Base-by-base conservation (phyloP, 805 yeast genomes). In the Teunomyces barrocoloradensis region DNA sequence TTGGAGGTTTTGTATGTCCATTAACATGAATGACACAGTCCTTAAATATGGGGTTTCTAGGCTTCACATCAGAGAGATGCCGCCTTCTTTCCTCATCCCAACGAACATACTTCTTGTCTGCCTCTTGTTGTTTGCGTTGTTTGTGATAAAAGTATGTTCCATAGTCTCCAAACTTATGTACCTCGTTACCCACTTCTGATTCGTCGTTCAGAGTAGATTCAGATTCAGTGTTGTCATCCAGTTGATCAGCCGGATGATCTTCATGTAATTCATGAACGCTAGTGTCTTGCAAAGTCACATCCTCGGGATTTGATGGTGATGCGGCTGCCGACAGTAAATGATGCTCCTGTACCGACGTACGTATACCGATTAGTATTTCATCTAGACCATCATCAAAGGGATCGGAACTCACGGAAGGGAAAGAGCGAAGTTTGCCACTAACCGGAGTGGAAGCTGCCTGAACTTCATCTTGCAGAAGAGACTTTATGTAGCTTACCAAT, bases 1-100 rank as follows among this genome's bases (percentile, higher is more conserved):
- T 77, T n/a, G 91, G 81, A 0, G 98, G 98, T 2, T 66, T 68
- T 0, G 98, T 92, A 57, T 86, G 82, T 0, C 99, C 99, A 58
- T 90, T 91, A n/a, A 92, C 89, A 62, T 86, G 83, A 4, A 92
- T 74, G 1, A 72, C 65, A 60, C 91, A 87, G 1, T 77, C 81
- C 32, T 68, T 57, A 59, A 92, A 90, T 1, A 91, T 69, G 2
- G 59, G 63, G 9, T 55, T 59, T 13, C 47, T 48, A 10, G 45
- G 39, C 64, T 32, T 11, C 15, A 38, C 43, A 32, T 46, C 39
- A 6, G 38, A 45, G 18, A 47, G 46, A 3, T 51, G 54, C 2
- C 41, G 47, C 5, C 63, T 61, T 15, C 80, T 63, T 39, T 72
- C 60, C 21, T 55, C 53, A 28, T 80, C 78, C 80, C 85, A 82